phyloP scores from a whole-genome alignment of 2,329 filamentous ascomycete genomes.

The Fusarium sp. region DNA sequence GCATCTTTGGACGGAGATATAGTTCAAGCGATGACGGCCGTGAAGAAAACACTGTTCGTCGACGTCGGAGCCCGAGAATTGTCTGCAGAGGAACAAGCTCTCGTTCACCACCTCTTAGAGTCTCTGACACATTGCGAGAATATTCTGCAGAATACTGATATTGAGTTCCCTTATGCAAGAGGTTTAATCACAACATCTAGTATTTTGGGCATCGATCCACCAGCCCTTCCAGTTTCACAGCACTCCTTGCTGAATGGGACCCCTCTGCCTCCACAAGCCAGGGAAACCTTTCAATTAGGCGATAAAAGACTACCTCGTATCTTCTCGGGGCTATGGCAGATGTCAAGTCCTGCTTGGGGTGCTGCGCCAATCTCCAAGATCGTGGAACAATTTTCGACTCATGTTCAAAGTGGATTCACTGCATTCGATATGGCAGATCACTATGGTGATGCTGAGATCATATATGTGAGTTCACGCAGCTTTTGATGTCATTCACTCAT shows the following conservation, averaged over 20 bases:
- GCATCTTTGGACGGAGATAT: slow-evolving; percentile 2
- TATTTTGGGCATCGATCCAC: not conserved
- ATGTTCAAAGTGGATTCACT: slow-evolving; percentile 3
- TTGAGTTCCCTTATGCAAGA: not conserved
- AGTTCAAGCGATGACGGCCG: slow-evolving; percentile 3
- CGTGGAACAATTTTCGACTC: not conserved
- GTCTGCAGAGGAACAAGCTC: rapidly evolving
- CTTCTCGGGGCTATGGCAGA: slow-evolving; percentile 6
- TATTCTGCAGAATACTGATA: not conserved
- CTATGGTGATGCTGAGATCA: slow-evolving; percentile 4
- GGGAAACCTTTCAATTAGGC: not conserved
- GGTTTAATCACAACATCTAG: not conserved
- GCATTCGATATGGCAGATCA: slow-evolving; percentile 9
- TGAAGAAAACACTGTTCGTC: not conserved
- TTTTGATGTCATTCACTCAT: rapidly evolving
- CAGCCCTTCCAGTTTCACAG: not conserved
- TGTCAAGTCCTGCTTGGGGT: slow-evolving; percentile 8
- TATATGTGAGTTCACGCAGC: not conserved
- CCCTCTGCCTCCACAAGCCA: rapidly evolving
- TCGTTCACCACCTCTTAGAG: not conserved
- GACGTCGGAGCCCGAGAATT: not conserved
- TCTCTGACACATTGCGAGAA: not conserved
- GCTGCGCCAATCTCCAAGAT: not conserved
- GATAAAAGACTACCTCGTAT: not conserved
- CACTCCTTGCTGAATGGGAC: not conserved